phyloP scores from a whole-genome alignment of 805 yeast species.

The Lachancea dasiensis region DNA sequence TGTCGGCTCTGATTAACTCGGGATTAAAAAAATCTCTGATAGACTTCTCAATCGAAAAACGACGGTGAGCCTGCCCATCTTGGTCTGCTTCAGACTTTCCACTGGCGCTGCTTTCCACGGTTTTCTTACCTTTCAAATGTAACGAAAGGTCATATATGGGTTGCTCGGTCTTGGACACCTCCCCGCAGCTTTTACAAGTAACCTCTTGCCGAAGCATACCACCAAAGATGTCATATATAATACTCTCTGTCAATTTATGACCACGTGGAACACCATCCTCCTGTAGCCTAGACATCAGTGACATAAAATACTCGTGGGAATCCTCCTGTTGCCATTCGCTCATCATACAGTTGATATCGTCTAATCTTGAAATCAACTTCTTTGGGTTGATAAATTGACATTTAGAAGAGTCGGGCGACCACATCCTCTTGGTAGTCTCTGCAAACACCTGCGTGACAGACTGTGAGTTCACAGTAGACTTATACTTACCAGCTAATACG shows the following conservation, averaged over 20 bases:
- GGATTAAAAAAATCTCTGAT: constrained; percentile 76
- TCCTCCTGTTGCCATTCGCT: constrained; percentile 97
- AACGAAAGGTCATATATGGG: constrained; percentile 90
- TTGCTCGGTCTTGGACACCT: constrained; percentile 80
- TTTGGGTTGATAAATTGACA: constrained; percentile 64
- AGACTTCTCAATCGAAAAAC: constrained; percentile 68
- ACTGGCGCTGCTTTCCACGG: constrained; percentile 11
- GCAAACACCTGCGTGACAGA: constrained; percentile 66
- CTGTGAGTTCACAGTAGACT: constrained; percentile 39
- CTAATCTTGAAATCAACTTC: constrained; percentile 60
- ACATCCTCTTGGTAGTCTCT: constrained; percentile 62
- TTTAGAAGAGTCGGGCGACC: constrained; percentile 46
- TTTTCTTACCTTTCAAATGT: constrained; percentile 55
- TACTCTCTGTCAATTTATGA: constrained; percentile 70
- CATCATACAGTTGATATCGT: constrained; percentile 93
- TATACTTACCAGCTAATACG: constrained; percentile 49
- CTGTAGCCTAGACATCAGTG: constrained; percentile 77
- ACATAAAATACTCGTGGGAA: constrained; percentile 95
- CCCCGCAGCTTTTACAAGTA: constrained; percentile 75
- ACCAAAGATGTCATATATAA: constrained; percentile 90
- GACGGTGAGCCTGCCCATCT: constrained; percentile 24
- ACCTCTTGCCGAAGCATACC: constrained; percentile 82
- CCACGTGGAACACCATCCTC: constrained; percentile 92
- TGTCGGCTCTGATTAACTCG: constrained; percentile 67
- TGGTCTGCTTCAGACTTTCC: constrained; percentile 2